phyloP scores from a whole-genome alignment of 75 land plant species.

The Azolla pinnata region DNA sequence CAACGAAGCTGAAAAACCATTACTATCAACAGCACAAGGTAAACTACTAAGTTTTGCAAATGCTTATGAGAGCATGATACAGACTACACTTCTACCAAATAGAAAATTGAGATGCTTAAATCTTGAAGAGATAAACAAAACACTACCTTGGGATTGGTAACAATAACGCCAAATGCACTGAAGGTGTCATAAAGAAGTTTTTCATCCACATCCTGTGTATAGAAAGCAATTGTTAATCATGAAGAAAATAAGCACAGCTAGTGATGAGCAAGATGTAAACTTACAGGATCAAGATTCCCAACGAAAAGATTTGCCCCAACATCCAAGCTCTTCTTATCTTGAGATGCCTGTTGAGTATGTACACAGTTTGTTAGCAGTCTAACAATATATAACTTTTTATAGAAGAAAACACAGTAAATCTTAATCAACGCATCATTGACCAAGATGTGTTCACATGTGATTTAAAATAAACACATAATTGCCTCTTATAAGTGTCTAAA shows the following conservation, averaged over 20 bases:
- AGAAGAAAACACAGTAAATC: no score
- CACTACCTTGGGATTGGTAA: constrained; percentile 90
- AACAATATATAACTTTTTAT: no score
- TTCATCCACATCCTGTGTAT: constrained; percentile 92
- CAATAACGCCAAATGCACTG: constrained; percentile 99
- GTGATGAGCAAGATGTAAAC: background rate
- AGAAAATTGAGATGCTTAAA: background rate
- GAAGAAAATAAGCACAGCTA: background rate
- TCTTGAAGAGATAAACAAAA: background rate
- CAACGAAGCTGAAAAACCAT: no score
- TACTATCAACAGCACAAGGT: no score
- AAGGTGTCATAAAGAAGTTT: constrained; percentile 96
- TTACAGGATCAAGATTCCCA: constrained; percentile 96
- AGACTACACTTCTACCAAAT: background rate
- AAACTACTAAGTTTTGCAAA: no score
- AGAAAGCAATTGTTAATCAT: constrained; percentile 3
- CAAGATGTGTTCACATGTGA: no score
- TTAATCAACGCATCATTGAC: no score
- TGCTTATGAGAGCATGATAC: no score
- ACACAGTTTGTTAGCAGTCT: no score
- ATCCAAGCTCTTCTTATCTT: constrained; percentile 98
- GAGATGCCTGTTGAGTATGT: constrained; percentile 65
- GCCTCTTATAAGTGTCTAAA: no score
- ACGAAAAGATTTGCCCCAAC: constrained; percentile 98
- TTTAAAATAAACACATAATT: no score